phyloP scores from a whole-genome alignment of 345 rosid species.

The Hypericum androsaemum region DNA sequence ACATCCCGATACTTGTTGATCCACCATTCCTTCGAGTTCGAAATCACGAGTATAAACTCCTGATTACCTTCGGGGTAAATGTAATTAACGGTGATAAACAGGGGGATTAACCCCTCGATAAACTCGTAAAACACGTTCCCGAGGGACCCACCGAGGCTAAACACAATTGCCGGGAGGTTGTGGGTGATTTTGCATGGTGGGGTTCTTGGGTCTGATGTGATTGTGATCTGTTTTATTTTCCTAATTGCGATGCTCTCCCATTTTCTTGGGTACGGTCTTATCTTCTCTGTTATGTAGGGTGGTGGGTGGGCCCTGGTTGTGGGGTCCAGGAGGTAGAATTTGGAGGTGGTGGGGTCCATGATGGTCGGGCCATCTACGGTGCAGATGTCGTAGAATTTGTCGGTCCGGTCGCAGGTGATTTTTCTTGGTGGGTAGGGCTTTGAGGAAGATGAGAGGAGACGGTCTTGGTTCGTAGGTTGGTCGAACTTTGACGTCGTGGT shows the following conservation, averaged over 20 bases:
- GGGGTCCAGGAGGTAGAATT: constrained; percentile 23
- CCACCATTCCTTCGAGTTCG: too few relatives aligned
- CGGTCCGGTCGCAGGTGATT: constrained; percentile 43
- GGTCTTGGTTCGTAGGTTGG: background rate
- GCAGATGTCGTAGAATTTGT: constrained; percentile 37
- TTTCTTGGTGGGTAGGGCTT: background rate
- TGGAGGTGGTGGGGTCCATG: constrained; percentile 26
- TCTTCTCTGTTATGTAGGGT: constrained; percentile 13
- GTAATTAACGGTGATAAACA: too few relatives aligned
- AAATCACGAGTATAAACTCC: too few relatives aligned
- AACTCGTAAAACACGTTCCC: too few relatives aligned
- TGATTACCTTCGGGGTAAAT: too few relatives aligned
- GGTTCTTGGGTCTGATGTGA: constrained; percentile 10
- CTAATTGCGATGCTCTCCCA: constrained; percentile 25
- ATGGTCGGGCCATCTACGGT: constrained; percentile 33
- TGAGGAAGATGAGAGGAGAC: background rate
- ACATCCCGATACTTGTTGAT: too few relatives aligned
- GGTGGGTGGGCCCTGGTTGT: constrained; percentile 4
- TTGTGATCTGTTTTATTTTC: constrained; percentile 30
- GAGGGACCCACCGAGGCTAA: too few relatives aligned
- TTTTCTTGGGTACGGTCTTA: constrained; percentile 55
- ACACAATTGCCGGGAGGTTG: too few relatives aligned
- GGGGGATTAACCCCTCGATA: too few relatives aligned
- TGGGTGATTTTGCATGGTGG: too few relatives aligned
- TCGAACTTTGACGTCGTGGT: background rate